phyloP scores from a whole-genome alignment of 1,139 yeast species.

The Dujonia santamariae region DNA sequence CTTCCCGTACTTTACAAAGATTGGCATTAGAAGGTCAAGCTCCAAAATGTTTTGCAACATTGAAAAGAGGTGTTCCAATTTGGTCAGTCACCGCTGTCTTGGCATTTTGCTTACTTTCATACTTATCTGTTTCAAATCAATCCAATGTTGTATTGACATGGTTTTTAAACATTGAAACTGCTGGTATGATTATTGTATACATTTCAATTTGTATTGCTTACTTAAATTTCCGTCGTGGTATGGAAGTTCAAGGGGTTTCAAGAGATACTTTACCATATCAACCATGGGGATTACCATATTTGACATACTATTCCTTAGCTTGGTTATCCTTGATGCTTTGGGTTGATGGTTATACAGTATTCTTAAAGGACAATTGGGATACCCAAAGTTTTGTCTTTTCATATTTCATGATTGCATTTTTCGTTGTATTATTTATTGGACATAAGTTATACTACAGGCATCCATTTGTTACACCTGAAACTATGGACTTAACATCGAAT shows the following conservation, averaged over 20 bases:
- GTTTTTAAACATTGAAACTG: conserved; percentile 2
- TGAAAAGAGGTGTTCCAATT: conserved; percentile 2
- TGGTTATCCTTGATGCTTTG: conserved; percentile 37
- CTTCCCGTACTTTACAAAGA: conserved; percentile 2
- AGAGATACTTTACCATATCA: conserved; percentile 34
- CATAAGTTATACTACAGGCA: conserved; percentile 29
- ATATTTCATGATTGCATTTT: conserved; percentile 36
- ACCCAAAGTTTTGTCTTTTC: conserved; percentile 33
- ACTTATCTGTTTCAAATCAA: conserved; percentile 1
- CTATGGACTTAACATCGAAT: conserved; percentile 24
- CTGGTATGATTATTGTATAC: conserved; percentile 2
- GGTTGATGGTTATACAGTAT: conserved; percentile 39
- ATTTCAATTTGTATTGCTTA: not conserved
- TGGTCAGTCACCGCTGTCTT: conserved; percentile 1
- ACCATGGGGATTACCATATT: conserved; percentile 13
- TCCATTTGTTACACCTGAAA: conserved; percentile 22
- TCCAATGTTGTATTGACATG: not conserved
- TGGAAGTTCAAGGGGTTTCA: conserved; percentile 35
- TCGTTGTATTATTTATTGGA: conserved; percentile 20
- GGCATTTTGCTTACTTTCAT: conserved; percentile 1
- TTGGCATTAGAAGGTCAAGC: conserved; percentile 39
- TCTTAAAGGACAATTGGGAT: conserved; percentile 32
- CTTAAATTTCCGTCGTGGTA: conserved; percentile 18
- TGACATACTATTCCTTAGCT: conserved; percentile 1
- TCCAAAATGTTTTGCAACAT: conserved; percentile 24